Conservation (phyloP, 441 rosid genomes). For the Flueggea neowawraea region DNA sequence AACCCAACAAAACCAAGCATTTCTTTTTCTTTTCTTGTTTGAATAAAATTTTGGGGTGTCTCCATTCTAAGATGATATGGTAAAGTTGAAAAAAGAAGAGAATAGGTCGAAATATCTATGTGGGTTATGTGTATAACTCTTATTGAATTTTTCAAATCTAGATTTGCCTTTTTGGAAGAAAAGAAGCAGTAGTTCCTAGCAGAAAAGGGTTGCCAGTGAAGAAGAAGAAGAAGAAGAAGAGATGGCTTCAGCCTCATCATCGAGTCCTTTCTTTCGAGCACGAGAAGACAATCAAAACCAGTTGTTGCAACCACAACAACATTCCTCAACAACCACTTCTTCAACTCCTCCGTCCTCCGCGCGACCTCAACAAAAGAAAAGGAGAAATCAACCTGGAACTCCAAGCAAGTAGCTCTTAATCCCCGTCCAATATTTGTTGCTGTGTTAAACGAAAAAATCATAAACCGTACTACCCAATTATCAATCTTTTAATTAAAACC, state of each 20-base stretch:
- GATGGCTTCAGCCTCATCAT: slow-evolving; percentile 80
- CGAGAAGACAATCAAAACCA: slow-evolving; percentile 63
- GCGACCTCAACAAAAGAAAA: slow-evolving; percentile 64
- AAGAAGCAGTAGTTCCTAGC: neutral
- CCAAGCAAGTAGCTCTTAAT: slow-evolving; percentile 65
- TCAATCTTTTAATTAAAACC: no score
- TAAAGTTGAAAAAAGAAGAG: neutral
- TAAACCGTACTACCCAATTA: no score
- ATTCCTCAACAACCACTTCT: slow-evolving; percentile 48
- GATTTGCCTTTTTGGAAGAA: slow-evolving; percentile 9
- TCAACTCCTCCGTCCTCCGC: slow-evolving; percentile 36
- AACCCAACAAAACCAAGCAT: neutral
- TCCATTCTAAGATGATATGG: neutral
- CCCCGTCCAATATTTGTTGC: slow-evolving; percentile 3
- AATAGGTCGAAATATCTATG: neutral
- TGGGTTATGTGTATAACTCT: neutral
- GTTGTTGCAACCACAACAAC: slow-evolving; percentile 32
- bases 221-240: slow-evolving; percentile 10
- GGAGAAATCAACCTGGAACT: slow-evolving; percentile 84
- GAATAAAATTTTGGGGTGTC: neutral
- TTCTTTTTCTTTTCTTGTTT: neutral
- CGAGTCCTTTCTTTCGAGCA: slow-evolving; percentile 64
- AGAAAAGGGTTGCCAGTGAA: neutral
- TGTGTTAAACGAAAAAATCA: no score
- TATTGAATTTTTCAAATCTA: slow-evolving; percentile 6